These are phyloP conservation scores for Thermomucor indicae-seudaticae DNA, from an alignment of 371 early-diverging fungal genomes.

Conservation along the genomic window DNA sequence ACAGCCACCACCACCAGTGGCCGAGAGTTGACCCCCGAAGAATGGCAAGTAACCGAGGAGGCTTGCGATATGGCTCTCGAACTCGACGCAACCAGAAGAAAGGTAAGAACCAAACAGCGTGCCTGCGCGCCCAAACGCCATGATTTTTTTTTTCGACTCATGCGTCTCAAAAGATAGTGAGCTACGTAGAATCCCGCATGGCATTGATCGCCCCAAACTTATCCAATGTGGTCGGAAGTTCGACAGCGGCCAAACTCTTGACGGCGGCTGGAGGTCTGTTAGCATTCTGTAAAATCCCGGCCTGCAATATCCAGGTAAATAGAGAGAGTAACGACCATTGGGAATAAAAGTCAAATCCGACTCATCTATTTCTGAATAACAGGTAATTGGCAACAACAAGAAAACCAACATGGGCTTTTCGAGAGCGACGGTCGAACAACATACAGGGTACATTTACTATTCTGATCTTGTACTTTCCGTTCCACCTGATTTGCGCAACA, in stretches of 20 bases:
- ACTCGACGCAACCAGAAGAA: conserved; percentile 67
- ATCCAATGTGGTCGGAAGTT: conserved; percentile 82
- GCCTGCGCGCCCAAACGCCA: neutral
- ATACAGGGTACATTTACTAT: conserved; percentile 80
- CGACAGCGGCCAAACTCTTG: conserved; percentile 88
- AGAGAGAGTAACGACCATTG: conserved; percentile 22
- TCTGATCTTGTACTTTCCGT: conserved; percentile 66
- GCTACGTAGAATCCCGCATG: conserved; percentile 92
- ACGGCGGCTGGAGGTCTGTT: conserved; percentile 90
- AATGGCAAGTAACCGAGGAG: conserved; percentile 65
- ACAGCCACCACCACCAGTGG: conserved; percentile 88
- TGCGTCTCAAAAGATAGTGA: conserved; percentile 56
- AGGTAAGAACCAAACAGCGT: conserved; percentile 24
- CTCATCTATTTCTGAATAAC: neutral
- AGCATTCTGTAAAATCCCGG: conserved; percentile 84
- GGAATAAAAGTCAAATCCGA: neutral
- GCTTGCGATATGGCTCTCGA: conserved; percentile 81
- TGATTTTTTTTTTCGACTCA: neutral
- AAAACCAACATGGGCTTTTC: conserved; percentile 80
- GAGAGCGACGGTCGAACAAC: conserved; percentile 61
- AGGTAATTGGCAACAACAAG: conserved; percentile 53
- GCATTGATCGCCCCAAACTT: conserved; percentile 92
- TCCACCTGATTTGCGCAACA: conserved; percentile 75
- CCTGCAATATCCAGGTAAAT: conserved; percentile 81
- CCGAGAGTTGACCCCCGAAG: conserved; percentile 51